A percentile compares a stretch with the other conserved stretches of the same genome.
Evolutionary conservation across 352 stramenopile genomes (phyloP).

Genomic region (Phytophthora uliginosa): DNA sequence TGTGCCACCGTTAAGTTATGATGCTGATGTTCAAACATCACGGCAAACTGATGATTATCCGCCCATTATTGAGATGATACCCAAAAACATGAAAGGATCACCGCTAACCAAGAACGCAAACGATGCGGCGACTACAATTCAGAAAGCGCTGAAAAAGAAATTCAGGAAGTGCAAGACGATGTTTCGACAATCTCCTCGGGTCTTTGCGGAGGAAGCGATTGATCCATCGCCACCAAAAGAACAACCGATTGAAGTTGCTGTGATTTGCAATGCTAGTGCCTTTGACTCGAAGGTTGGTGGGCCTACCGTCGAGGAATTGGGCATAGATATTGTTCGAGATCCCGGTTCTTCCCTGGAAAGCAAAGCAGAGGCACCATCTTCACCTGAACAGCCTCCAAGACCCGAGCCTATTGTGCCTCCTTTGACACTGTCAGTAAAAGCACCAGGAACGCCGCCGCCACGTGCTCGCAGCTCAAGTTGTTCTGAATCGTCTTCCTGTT

Average conservation of each 20-base stretch:
- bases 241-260: not conserved
- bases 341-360: not conserved
- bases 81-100: conserved; percentile 22
- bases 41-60: not conserved
- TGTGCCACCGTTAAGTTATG: not conserved
- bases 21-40: not conserved
- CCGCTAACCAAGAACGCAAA: conserved; percentile 21
- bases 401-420: conserved; percentile 23
- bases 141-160: conserved; percentile 58
- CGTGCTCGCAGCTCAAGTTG: conserved; percentile 2
- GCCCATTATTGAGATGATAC: conserved; percentile 5
- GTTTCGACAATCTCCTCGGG: conserved; percentile 54
- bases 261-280: not conserved
- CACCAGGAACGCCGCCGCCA: conserved; percentile 9
- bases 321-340: not conserved
- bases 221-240: not conserved
- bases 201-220: conserved; percentile 46
- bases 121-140: conserved; percentile 50
- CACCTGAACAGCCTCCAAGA: not conserved
- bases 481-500: conserved; percentile 15
- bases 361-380: not conserved
- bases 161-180: conserved; percentile 51
- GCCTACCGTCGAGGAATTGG: not conserved
- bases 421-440: conserved; percentile 10
- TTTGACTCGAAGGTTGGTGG: not conserved